These are phyloP conservation scores for Wickerhamiella infanticola DNA, from an alignment of 1,139 yeast genomes.

Conservation along the genomic window DNA sequence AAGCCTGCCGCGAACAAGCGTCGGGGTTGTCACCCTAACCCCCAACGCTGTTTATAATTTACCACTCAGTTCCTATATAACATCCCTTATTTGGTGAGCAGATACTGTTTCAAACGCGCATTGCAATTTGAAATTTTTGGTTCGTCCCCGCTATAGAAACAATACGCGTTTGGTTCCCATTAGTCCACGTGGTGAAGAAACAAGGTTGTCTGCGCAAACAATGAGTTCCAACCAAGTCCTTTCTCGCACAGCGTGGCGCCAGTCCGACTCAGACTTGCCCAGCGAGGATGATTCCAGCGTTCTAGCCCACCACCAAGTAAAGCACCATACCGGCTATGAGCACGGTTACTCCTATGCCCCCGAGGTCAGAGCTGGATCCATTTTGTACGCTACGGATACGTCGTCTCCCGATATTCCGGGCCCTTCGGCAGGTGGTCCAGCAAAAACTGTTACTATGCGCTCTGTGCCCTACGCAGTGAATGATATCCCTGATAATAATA, in stretches of 20 bases:
- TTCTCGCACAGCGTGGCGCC: neutral
- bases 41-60: conserved; percentile 11
- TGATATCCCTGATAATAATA: neutral
- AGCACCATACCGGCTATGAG: neutral
- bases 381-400: neutral
- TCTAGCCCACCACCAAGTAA: neutral
- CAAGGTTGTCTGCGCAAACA: too few relatives aligned
- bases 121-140: too few relatives aligned
- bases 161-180: neutral
- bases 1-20: too few relatives aligned
- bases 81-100: too few relatives aligned
- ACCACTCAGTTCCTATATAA: too few relatives aligned
- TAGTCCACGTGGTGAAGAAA: too few relatives aligned
- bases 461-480: neutral
- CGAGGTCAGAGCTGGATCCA: neutral
- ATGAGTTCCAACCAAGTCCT: neutral
- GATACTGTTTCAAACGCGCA: too few relatives aligned
- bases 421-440: neutral
- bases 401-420: neutral
- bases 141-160: neutral
- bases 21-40: neutral
- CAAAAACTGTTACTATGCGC: neutral
- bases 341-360: neutral
- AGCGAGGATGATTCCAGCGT: neutral
- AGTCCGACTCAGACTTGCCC: neutral